phyloP scores from a whole-genome alignment of 2,329 filamentous ascomycete genomes.

The Monilinia aucupariae region DNA sequence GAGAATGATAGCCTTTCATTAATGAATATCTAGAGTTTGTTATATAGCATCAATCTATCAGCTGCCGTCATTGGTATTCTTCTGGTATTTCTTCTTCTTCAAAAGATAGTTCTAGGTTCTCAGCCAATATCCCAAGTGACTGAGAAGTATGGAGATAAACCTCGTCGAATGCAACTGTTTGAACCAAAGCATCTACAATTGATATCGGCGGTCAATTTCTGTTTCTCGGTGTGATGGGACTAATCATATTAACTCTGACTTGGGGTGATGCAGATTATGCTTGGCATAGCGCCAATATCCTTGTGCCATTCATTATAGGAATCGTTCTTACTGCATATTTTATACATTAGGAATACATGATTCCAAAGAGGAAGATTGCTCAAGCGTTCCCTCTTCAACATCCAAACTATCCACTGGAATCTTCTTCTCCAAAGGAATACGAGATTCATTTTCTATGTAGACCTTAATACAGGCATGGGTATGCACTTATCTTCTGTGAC shows the following conservation, averaged over 20 bases:
- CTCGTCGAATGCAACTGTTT: slow-evolving; percentile 31
- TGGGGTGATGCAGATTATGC: background rate
- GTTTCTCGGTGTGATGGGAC: background rate
- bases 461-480: background rate
- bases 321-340: background rate
- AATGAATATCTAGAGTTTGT: background rate
- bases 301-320: background rate
- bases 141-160: slow-evolving; percentile 37
- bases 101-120: slow-evolving; percentile 52
- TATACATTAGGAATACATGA: background rate
- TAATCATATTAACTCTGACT: background rate
- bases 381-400: background rate
- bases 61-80: slow-evolving; percentile 47
- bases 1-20: slow-evolving; percentile 34
- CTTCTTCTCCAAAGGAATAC: background rate
- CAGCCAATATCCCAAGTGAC: slow-evolving; percentile 40
- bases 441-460: background rate
- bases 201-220: slow-evolving; percentile 48
- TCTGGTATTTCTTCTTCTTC: slow-evolving; percentile 50
- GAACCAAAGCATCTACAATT: slow-evolving; percentile 44
- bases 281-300: background rate
- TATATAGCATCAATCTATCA: slow-evolving; percentile 42
- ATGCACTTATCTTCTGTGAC: background rate
- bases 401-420: background rate
- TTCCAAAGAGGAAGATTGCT: background rate